phyloP scores from a whole-genome alignment of 2,329 filamentous ascomycete species.

The Aspergillus latus region DNA sequence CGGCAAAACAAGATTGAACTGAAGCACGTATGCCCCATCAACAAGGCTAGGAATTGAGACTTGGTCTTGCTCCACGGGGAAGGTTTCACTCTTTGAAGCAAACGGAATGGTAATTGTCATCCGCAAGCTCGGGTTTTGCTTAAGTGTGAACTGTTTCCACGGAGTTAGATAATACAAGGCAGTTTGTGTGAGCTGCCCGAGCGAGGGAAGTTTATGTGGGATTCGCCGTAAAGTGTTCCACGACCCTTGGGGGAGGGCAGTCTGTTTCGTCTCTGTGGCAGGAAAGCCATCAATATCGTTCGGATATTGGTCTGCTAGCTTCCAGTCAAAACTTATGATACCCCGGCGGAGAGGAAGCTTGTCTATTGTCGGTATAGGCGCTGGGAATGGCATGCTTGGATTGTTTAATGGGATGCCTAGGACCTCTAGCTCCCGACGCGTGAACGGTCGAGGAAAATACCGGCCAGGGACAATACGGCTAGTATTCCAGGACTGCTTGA shows the following conservation, averaged over 20 bases:
- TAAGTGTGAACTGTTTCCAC: not conserved
- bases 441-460: slow-evolving; percentile 1
- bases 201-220: not conserved
- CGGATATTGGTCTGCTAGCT: not conserved
- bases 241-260: not conserved
- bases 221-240: not conserved
- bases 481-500: slow-evolving; percentile 2
- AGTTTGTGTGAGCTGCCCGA: not conserved
- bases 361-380: slow-evolving; percentile 17
- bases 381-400: slow-evolving; percentile 16
- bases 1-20: slow-evolving; percentile 2
- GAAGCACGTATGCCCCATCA: slow-evolving; percentile 7
- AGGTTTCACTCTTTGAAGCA: not conserved
- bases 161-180: not conserved
- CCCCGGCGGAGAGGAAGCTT: slow-evolving; percentile 15
- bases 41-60: not conserved
- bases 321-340: not conserved
- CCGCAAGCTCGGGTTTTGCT: not conserved
- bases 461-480: slow-evolving; percentile 2
- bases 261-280: not conserved
- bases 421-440: not conserved
- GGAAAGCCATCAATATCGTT: not conserved
- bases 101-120: not conserved
- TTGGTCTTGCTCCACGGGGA: not conserved
- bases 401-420: slow-evolving; percentile 9